Percentiles rank a stretch among this genome's conserved stretches.
Evolutionary conservation across 148 eudicot genomes (phyloP).

Genomic region (Talinum fruticosum): DNA sequence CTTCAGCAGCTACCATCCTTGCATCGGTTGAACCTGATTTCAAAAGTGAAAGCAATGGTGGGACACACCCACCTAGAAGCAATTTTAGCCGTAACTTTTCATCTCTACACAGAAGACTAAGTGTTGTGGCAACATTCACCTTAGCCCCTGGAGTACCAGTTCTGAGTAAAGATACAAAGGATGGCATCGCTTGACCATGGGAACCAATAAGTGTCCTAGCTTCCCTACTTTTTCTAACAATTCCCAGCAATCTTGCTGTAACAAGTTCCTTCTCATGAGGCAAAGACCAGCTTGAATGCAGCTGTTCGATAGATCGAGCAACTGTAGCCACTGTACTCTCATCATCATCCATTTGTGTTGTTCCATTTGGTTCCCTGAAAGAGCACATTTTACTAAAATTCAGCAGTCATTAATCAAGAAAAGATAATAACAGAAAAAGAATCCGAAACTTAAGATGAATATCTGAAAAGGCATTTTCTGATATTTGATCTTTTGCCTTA

Average conservation of each 20-base stretch:
- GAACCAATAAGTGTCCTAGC: conserved; percentile 63
- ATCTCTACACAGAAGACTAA: conserved; percentile 61
- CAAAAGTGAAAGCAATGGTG: conserved; percentile 69
- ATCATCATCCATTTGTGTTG: conserved; percentile 51
- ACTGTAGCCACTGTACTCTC: conserved; percentile 60
- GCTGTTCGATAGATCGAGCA: conserved; percentile 69
- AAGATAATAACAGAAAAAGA: conserved; percentile 3
- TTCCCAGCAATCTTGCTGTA: conserved; percentile 61
- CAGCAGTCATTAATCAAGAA: neutral
- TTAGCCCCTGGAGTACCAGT: conserved; percentile 59
- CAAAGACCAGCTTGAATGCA: conserved; percentile 59
- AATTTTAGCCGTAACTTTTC: conserved; percentile 63
- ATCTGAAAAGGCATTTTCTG: neutral
- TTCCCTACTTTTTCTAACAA: conserved; percentile 55
- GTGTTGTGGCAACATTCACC: conserved; percentile 56
- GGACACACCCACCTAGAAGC: conserved; percentile 77
- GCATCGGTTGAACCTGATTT: conserved; percentile 63
- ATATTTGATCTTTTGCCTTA: neutral
- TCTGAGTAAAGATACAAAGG: conserved; percentile 69
- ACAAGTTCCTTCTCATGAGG: conserved; percentile 69
- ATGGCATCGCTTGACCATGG: conserved; percentile 75
- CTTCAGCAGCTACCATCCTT: conserved; percentile 73
- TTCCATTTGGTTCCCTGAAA: conserved; percentile 61
- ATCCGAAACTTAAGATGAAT: neutral
- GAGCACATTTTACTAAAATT: conserved; percentile 18